Evolutionary conservation across 2,329 filamentous ascomycete species (phyloP).

Genomic region (Alternaria rosae): DNA sequence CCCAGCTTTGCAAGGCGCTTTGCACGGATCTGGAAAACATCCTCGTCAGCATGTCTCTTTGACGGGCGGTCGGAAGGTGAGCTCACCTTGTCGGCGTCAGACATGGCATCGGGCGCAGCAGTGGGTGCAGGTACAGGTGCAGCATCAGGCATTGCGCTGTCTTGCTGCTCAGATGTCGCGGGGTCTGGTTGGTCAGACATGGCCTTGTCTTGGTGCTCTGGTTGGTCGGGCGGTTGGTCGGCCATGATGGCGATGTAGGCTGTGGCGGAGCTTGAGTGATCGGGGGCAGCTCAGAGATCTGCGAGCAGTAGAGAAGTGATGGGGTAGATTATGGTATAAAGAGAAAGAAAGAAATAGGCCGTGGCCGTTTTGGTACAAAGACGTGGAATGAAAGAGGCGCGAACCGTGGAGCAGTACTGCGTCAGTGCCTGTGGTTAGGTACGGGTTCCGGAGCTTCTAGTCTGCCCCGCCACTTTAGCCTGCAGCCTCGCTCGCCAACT

Average conservation of each 20-base stretch:
- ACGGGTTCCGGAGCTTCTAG: conserved; percentile 14
- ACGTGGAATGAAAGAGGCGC: conserved; percentile 5
- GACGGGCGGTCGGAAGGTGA: conserved; percentile 16
- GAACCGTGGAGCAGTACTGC: conserved; percentile 3
- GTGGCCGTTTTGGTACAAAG: background rate
- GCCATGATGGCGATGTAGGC: conserved; percentile 32
- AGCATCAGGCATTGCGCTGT: conserved; percentile 48
- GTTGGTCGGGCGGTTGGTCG: conserved; percentile 16
- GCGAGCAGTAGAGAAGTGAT: background rate
- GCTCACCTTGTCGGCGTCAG: conserved; percentile 59
- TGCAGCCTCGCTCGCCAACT: conserved; percentile 21
- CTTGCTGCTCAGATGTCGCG: conserved; percentile 38
- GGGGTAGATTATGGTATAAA: background rate
- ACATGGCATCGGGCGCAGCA: conserved; percentile 47
- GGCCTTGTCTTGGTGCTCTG: background rate
- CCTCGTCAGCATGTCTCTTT: conserved; percentile 40
- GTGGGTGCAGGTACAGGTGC: conserved; percentile 29
- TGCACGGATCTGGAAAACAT: conserved; percentile 64
- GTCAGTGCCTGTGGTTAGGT: conserved; percentile 8
- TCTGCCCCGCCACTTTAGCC: conserved; percentile 15
- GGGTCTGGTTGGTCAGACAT: conserved; percentile 24
- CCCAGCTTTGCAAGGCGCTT: conserved; percentile 72
- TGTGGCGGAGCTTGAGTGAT: background rate
- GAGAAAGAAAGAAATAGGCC: background rate
- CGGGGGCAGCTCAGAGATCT: background rate